Evolutionary conservation across 495 filamentous ascomycete species (phyloP).

Genomic region (Thozetella sp.): DNA sequence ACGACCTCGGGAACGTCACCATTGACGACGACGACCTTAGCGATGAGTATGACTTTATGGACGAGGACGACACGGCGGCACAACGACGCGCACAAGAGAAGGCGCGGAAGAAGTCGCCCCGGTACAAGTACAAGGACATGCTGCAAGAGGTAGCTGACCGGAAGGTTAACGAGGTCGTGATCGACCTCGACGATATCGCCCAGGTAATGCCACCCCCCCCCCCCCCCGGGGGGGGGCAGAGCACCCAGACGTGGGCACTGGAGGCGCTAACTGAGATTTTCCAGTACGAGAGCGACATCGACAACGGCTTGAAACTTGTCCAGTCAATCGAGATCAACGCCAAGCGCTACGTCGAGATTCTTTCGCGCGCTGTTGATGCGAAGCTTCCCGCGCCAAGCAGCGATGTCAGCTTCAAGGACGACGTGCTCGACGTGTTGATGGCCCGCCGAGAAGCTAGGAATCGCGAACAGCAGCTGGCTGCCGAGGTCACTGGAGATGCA

Average conservation of each 20-base stretch:
- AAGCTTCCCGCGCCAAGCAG: slow-evolving; percentile 78
- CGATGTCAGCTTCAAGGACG: slow-evolving; percentile 91
- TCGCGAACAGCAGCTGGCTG: slow-evolving; percentile 65
- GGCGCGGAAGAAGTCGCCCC: slow-evolving; percentile 51
- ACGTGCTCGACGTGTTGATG: slow-evolving; percentile 96
- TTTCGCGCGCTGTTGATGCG: slow-evolving; percentile 86
- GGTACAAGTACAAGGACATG: slow-evolving; percentile 88
- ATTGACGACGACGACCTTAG: slow-evolving; percentile 87
- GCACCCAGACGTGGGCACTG: no score
- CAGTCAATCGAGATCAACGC: slow-evolving; percentile 86
- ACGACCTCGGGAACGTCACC: slow-evolving; percentile 80
- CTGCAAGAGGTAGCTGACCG: slow-evolving; percentile 88
- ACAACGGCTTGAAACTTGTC: slow-evolving; percentile 75
- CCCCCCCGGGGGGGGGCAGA: no score
- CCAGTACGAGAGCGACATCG: slow-evolving; percentile 72
- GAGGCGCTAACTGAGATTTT: slow-evolving; percentile 14
- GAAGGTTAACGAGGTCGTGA: slow-evolving; percentile 68
- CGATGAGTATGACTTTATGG: slow-evolving; percentile 95
- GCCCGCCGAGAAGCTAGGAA: slow-evolving; percentile 88
- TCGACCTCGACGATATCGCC: slow-evolving; percentile 88
- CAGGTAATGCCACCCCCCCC: slow-evolving; percentile 63
- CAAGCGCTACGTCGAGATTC: slow-evolving; percentile 91
- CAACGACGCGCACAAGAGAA: slow-evolving; percentile 45
- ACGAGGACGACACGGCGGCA: slow-evolving; percentile 70
- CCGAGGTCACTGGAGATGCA: slow-evolving; percentile 68